Percentiles rank a stretch among this genome's conserved stretches.
Conservation (phyloP, 192 early-diverging fungal species). For the Chytriomyces sp. region DNA sequence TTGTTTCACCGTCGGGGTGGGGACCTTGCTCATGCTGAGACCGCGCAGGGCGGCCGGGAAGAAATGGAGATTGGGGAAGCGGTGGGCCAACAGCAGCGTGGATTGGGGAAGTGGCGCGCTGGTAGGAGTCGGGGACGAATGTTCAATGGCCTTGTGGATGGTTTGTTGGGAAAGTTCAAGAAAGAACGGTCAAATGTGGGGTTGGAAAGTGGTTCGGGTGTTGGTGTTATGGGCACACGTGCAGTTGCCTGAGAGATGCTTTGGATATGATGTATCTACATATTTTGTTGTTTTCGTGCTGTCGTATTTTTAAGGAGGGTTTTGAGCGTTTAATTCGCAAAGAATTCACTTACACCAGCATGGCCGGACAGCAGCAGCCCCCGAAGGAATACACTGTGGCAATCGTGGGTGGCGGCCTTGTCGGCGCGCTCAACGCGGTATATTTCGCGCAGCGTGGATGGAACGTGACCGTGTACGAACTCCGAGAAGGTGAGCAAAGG, state of each 20-base stretch:
- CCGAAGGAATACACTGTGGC: slow-evolving; percentile 54
- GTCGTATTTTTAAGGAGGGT: not conserved
- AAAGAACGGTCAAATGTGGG: not conserved
- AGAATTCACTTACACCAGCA: not conserved
- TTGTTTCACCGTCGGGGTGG: no score
- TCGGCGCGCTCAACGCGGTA: slow-evolving; percentile 63
- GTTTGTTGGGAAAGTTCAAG: not conserved
- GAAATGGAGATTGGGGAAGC: not conserved
- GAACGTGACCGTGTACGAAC: slow-evolving; percentile 85
- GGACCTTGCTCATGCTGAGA: no score
- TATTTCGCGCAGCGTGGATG: slow-evolving; percentile 92
- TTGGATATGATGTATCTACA: not conserved
- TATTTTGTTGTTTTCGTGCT: not conserved
- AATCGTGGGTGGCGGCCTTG: slow-evolving; percentile 92
- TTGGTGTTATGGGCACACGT: not conserved
- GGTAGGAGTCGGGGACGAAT: not conserved
- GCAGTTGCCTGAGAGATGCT: no score
- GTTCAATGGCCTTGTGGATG: not conserved
- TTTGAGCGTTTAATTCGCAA: not conserved
- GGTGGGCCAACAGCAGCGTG: not conserved
- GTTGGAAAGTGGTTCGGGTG: not conserved
- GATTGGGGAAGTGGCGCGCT: not conserved
- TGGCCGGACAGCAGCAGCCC: not conserved
- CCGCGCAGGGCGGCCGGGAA: no score
- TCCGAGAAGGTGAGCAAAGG: slow-evolving; percentile 64